Evolutionary conservation across 441 rosid genomes (phyloP).

Genomic region (Gossypium gossypioides): DNA sequence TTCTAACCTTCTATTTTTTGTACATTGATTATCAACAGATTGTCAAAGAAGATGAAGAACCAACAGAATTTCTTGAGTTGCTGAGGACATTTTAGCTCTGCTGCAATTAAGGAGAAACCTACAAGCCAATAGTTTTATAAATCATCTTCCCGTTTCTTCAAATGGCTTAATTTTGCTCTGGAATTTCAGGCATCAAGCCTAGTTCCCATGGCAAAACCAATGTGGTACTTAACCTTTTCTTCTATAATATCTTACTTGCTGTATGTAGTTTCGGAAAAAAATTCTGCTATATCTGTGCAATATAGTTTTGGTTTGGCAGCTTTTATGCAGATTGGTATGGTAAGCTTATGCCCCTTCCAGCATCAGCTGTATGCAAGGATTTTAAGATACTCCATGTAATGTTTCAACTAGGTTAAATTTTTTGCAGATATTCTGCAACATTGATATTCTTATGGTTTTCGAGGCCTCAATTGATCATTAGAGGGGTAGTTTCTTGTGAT

Average conservation of each 20-base stretch:
- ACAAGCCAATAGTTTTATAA: conserved; percentile 17
- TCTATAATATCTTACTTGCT: neutral
- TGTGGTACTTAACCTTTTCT: neutral
- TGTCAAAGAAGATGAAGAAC: conserved; percentile 72
- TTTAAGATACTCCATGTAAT: neutral
- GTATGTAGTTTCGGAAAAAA: neutral
- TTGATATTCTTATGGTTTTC: neutral
- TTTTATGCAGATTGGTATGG: neutral
- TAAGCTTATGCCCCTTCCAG: neutral
- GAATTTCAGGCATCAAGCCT: neutral
- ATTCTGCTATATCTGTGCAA: neutral
- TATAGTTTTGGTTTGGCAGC: neutral
- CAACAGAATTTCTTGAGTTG: conserved; percentile 54
- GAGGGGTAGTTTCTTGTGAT: conserved; percentile 6
- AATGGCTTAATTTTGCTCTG: neutral
- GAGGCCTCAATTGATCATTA: neutral
- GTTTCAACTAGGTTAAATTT: neutral
- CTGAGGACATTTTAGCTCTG: conserved; percentile 35
- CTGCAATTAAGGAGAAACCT: conserved; percentile 19
- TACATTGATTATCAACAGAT: conserved; percentile 35
- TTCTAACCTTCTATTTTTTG: neutral
- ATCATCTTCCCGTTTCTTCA: conserved; percentile 5
- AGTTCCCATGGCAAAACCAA: conserved; percentile 8
- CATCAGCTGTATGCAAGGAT: neutral
- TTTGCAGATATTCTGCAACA: neutral